A percentile compares a stretch with the other conserved stretches of the same genome.
These are phyloP conservation scores for Trichoderma arundinaceum DNA, from an alignment of 2,329 filamentous ascomycete species.

Conservation along the genomic window DNA sequence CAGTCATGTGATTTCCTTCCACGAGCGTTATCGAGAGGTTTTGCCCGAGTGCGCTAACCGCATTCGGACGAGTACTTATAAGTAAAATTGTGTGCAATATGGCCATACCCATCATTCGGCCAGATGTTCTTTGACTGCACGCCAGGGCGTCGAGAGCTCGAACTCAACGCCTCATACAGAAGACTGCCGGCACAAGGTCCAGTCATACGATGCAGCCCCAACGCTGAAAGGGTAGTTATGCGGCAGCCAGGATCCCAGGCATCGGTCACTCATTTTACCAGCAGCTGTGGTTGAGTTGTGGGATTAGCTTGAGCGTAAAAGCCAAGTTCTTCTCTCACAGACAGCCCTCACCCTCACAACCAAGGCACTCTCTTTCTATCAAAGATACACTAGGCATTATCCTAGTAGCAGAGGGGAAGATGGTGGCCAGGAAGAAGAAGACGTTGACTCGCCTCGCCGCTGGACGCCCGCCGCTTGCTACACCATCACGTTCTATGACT, in stretches of 20 bases:
- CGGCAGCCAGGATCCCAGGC: not conserved
- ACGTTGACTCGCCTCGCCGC: constrained; percentile 51
- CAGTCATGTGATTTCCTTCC: constrained; percentile 32
- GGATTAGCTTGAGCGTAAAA: not conserved
- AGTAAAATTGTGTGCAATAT: constrained; percentile 24
- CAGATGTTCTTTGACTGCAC: constrained; percentile 15
- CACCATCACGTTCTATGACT: constrained; percentile 62
- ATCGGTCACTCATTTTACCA: not conserved
- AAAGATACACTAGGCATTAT: too few species aligned
- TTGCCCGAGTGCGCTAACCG: constrained; percentile 5
- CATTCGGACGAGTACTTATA: constrained; percentile 23
- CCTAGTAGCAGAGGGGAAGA: constrained; percentile 36
- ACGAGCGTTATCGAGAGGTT: constrained; percentile 6
- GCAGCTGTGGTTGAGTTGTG: not conserved
- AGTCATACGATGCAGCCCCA: not conserved
- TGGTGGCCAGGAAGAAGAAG: constrained; percentile 58
- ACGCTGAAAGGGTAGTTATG: not conserved
- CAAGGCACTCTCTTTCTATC: not conserved
- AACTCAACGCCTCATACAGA: not conserved
- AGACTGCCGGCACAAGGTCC: not conserved
- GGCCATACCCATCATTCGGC: constrained; percentile 7
- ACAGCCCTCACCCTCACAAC: not conserved
- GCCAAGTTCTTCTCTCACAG: not conserved
- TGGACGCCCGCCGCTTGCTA: constrained; percentile 62
- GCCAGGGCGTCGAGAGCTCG: not conserved